Conservation (phyloP, 768 basidiomycete genomes). For the Trametes cinnabarina region DNA sequence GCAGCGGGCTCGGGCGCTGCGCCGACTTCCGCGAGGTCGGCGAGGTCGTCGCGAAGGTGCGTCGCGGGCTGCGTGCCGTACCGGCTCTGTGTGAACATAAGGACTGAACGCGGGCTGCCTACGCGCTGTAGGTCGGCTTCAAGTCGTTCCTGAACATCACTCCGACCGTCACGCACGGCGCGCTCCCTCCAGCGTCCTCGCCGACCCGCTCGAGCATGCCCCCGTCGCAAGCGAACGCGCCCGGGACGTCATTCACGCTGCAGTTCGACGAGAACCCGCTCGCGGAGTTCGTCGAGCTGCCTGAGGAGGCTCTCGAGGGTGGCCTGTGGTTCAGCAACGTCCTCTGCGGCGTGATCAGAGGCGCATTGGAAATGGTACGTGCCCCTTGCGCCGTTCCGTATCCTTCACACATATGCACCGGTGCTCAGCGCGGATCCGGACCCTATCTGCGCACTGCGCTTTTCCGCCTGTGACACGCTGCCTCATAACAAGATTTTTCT, state of each 20-base stretch:
- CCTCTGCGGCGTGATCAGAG: slow-evolving; percentile 88
- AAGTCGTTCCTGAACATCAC: slow-evolving; percentile 95
- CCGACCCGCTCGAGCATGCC: slow-evolving; percentile 35
- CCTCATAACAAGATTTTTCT: too few relatives aligned
- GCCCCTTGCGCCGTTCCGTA: not conserved
- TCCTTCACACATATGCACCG: too few relatives aligned
- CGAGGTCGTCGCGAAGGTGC: slow-evolving; percentile 91
- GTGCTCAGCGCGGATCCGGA: not conserved
- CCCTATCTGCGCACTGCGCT: not conserved
- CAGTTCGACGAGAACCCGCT: slow-evolving; percentile 95
- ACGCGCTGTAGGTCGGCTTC: slow-evolving; percentile 78
- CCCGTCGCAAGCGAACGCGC: slow-evolving; percentile 38
- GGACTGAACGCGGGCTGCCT: too few relatives aligned
- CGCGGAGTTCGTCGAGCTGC: slow-evolving; percentile 95
- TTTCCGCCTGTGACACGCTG: too few relatives aligned
- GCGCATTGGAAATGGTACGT: slow-evolving; percentile 91
- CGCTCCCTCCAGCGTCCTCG: slow-evolving; percentile 47
- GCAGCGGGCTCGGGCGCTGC: slow-evolving; percentile 89
- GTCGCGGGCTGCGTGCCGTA: slow-evolving; percentile 34
- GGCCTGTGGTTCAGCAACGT: slow-evolving; percentile 98
- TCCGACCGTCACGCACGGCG: slow-evolving; percentile 73
- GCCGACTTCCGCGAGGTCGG: slow-evolving; percentile 92
- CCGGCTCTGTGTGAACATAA: too few relatives aligned
- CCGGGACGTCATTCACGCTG: slow-evolving; percentile 71
- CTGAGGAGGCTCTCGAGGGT: slow-evolving; percentile 88